Base-by-base conservation (phyloP, 148 eudicot genomes). In the Heliamphora exappendiculata region DNA sequence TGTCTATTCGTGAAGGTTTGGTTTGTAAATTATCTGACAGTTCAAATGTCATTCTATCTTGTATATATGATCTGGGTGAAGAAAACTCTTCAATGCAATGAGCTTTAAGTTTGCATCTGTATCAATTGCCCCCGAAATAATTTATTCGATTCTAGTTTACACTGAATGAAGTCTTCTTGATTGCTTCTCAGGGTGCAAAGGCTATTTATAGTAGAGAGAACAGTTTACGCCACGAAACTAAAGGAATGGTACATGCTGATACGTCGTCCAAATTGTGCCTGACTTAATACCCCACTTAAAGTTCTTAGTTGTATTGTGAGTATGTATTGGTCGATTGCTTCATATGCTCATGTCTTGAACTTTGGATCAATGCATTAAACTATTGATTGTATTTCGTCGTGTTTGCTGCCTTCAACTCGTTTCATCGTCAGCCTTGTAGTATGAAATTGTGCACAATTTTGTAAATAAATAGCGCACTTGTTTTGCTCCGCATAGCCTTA, bases 171-270 rank as follows among this genome's bases (percentile, higher is more conserved):
- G 53, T 10, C n/a, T 67, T 67, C 57, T 73, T 68, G 20, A 45
- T 73, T 42, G 60, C 34, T 80, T 73, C 45, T 76, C 87, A 92
- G 97, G 94, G 97, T 85, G 93, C 91, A 7, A 90, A 90, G 83
- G 71, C 80, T 67, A 89, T 82, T 54, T 92, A 92, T 83, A 76
- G 67, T 6, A 86, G 94, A 84, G 94, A 86, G 66, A 82, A 81
- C 82, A 89, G 97, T 84, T 86, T 90, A 64, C 88, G 94, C 79
- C 69, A 62, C 70, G 97, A 92, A 87, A 69, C 74, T 70, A 36
- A 68, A 51, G 66, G 31, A 44, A 24, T 50, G 70, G 76, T 76
- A 20, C 81, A 71, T 34, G 75, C 67, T 24, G 82, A 86, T 49
- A 58, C 91, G 7, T 76, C 80, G 41, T 82, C 91, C 50, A 81